These are phyloP conservation scores for Angomonas ambiguus DNA, from an alignment of 208 protist species.

Conservation along the genomic window DNA sequence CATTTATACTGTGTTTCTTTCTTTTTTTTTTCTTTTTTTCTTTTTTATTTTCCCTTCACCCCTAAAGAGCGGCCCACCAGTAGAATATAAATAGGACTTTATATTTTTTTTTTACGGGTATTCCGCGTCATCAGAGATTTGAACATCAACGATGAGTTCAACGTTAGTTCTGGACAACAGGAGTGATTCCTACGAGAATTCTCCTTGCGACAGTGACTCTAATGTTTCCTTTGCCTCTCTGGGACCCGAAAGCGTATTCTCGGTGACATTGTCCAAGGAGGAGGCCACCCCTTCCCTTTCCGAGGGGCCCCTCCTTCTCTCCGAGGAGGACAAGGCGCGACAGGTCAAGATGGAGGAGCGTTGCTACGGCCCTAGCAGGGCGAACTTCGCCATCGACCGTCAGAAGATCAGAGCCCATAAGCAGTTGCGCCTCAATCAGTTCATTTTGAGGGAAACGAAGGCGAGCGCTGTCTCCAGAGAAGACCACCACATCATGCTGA, in stretches of 20 bases:
- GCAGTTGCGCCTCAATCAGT: conserved; percentile 73
- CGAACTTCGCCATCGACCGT: conserved; percentile 40
- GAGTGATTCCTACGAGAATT: not conserved
- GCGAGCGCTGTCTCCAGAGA: conserved; percentile 46
- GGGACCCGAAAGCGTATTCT: conserved; percentile 6
- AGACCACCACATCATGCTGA: conserved; percentile 85
- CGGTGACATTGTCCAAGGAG: not conserved
- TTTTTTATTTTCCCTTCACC: not conserved
- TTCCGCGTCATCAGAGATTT: conserved; percentile 7
- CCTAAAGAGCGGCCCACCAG: not conserved
- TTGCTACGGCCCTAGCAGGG: conserved; percentile 39
- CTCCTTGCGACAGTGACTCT: not conserved
- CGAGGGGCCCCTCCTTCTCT: not conserved
- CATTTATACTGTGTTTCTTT: not conserved
- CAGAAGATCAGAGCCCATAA: conserved; percentile 45
- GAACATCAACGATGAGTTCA: not conserved
- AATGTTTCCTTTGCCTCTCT: conserved; percentile 1
- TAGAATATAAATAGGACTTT: conserved; percentile 2
- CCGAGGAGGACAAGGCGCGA: conserved; percentile 3
- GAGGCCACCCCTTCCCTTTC: not conserved
- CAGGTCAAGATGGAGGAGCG: conserved; percentile 13
- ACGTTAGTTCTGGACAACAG: not conserved
- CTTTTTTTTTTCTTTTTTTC: not conserved
- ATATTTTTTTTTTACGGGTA: conserved; percentile 1
- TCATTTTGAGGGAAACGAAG: conserved; percentile 54